Percentiles rank a stretch among this genome's conserved stretches.
Conservation (phyloP, 2,329 filamentous ascomycete genomes). For the Phialophora macrospora region DNA sequence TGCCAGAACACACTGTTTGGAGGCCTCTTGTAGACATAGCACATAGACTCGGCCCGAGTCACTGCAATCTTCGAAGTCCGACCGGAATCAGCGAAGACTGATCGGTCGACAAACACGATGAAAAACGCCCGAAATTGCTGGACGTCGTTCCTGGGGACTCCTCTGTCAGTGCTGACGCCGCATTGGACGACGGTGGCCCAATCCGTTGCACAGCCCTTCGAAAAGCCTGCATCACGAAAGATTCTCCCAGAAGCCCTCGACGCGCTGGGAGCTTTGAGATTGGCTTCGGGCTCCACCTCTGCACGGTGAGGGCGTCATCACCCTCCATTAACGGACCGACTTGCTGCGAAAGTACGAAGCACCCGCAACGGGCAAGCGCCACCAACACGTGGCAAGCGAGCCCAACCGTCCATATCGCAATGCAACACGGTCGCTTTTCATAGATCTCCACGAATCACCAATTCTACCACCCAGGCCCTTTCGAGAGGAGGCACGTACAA, state of each 20-base stretch:
- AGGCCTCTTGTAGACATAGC: not conserved
- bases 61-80: not conserved
- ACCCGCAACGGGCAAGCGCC: conserved; percentile 22
- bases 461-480: not conserved
- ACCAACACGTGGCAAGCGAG: conserved; percentile 31
- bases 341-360: not conserved
- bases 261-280: not conserved
- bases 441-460: not conserved
- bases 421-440: not conserved
- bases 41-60: not conserved
- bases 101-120: not conserved
- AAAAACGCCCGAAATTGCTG: not conserved
- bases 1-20: not conserved
- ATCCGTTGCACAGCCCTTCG: not conserved
- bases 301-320: not conserved
- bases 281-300: not conserved
- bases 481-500: not conserved
- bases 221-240: not conserved
- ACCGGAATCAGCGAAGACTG: not conserved
- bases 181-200: not conserved
- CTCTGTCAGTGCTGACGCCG: no score
- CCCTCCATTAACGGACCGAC: not conserved
- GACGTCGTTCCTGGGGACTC: not conserved
- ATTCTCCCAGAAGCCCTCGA: not conserved
- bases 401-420: conserved; percentile 17